Evolutionary conservation across 345 rosid genomes (phyloP).

Genomic region (Ceriops decandra): DNA sequence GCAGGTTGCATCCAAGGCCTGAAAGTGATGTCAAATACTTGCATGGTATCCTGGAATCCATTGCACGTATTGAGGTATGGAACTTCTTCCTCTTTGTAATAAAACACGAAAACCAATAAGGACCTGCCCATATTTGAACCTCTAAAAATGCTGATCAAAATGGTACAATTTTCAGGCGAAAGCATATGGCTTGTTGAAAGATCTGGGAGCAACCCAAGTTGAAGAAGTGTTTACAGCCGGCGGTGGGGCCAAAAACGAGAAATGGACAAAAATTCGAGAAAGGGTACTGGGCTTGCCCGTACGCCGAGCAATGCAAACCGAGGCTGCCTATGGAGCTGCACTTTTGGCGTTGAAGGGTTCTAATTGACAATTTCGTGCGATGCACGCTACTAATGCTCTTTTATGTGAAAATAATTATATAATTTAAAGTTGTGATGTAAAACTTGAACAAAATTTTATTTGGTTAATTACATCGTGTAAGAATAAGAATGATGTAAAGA

Average conservation of each 20-base stretch:
- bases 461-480: too few relatives aligned
- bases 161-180: slow-evolving; percentile 41
- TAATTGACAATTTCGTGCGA: too few relatives aligned
- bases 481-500: too few relatives aligned
- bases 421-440: too few relatives aligned
- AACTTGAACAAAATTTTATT: too few relatives aligned
- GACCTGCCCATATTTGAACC: too few relatives aligned
- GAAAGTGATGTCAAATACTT: slow-evolving; percentile 69
- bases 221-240: slow-evolving; percentile 85
- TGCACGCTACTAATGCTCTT: too few relatives aligned
- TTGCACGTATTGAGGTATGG: slow-evolving; percentile 80
- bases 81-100: neutral
- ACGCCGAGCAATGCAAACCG: slow-evolving; percentile 63
- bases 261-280: slow-evolving; percentile 73
- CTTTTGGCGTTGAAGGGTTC: slow-evolving; percentile 68
- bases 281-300: slow-evolving; percentile 70
- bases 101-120: too few relatives aligned
- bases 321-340: slow-evolving; percentile 94
- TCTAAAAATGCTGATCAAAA: neutral
- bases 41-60: slow-evolving; percentile 89
- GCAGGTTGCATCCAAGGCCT: slow-evolving; percentile 86
- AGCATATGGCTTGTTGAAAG: slow-evolving; percentile 65
- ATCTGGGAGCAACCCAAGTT: slow-evolving; percentile 71
- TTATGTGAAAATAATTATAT: too few relatives aligned
- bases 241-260: slow-evolving; percentile 78